Base-by-base conservation (phyloP, 208 protist genomes). In the Wallacemonas rigidus region DNA sequence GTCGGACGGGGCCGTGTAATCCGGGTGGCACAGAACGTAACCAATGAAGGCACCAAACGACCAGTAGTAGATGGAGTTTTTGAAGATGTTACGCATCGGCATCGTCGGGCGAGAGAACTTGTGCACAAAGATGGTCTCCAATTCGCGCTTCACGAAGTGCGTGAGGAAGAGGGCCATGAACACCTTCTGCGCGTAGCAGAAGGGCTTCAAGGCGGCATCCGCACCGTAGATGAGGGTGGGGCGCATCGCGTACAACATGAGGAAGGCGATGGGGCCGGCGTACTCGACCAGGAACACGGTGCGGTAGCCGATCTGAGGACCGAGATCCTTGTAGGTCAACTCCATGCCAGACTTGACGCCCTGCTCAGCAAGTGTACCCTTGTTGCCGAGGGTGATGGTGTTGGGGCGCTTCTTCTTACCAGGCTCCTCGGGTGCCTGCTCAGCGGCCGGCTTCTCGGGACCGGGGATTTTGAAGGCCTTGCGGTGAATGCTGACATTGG, bases 51-150 rank as follows among this genome's bases (percentile, higher is more conserved):
- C 82, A 41, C 89, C 97, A 81, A 97, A 97, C 74, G 83, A 87
- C 94, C 95, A 98, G 86, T 99, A 99, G 83, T 99, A 98, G 58
- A 84, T 74, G 74, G 81, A 96, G 87, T 99, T 98, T 83, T 98
- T 98, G 77, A 98, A 89, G 58, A 98, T 85, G 82, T 99, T 98
- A 64, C 86, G 80, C 43, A 98, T 60, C 54, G 97, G 97, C 96
- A 99, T 98, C 58, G 97, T 98, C 12, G 83, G 83, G 75, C 89
- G 89, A 51, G 81, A 90, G 84, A 98, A 99, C 69, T 94, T 95
- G 89, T 99, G 97, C 44, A 99, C 92, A 68, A 98, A 98, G 44
- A 97, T 53, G 5, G 95, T 97, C 80, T 99, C 97, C 45, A 98
- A 79, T 67, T 97, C 86, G 43, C 97, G 90, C 80, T 98, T 98